Evolutionary conservation across 352 stramenopile species (phyloP).

Genomic region (Pythium monospermum): DNA sequence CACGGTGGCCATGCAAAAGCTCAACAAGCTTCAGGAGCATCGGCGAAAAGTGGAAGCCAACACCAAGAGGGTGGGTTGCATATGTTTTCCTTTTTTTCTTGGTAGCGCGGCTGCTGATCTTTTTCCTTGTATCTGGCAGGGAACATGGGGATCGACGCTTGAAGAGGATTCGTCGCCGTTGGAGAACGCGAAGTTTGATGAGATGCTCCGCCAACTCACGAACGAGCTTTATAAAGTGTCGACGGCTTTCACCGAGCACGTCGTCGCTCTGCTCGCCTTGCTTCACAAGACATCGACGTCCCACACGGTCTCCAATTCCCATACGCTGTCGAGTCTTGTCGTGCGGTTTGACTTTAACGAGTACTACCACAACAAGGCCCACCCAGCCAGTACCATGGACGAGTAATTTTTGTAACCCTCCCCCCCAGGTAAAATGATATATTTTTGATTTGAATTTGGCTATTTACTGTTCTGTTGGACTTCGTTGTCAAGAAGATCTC

Average conservation of each 20-base stretch:
- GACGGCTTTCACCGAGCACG: conserved; percentile 56
- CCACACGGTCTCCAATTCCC: conserved; percentile 36
- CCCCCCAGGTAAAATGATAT: too few relatives aligned
- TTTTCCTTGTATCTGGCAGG: conserved; percentile 23
- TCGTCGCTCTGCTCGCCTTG: conserved; percentile 67
- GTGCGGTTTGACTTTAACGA: conserved; percentile 92
- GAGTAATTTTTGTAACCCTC: too few relatives aligned
- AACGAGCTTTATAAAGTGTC: conserved; percentile 61
- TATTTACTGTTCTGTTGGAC: too few relatives aligned
- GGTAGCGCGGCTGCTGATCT: background rate
- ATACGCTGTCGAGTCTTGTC: conserved; percentile 81
- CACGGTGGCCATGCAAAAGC: conserved; percentile 66
- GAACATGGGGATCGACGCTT: conserved; percentile 53
- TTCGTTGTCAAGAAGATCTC: conserved; percentile 50
- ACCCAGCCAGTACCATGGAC: too few relatives aligned
- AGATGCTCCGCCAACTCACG: conserved; percentile 18
- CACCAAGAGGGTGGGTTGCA: conserved; percentile 30
- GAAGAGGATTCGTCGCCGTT: conserved; percentile 44
- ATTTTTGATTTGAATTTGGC: too few relatives aligned
- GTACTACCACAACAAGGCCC: conserved; percentile 70
- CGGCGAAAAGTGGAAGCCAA: conserved; percentile 42
- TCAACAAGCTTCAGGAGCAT: conserved; percentile 50
- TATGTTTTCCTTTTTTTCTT: background rate
- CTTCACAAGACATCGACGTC: conserved; percentile 28
- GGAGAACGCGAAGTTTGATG: conserved; percentile 32